Base-by-base conservation (phyloP, 2,329 filamentous ascomycete genomes). In the Penicillium sp. region DNA sequence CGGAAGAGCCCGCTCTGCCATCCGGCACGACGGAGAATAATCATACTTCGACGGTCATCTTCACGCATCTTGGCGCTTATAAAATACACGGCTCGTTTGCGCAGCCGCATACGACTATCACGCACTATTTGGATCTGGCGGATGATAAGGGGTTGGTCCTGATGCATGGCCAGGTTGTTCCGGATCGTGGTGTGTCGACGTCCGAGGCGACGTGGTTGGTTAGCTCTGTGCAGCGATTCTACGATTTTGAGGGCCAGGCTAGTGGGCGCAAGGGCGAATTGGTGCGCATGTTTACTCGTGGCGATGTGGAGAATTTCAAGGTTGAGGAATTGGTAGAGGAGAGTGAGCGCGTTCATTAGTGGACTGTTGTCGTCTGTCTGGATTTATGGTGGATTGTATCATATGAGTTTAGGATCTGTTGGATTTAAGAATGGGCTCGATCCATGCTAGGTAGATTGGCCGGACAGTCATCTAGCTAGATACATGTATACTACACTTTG, bases 171-270 rank as follows among this genome's bases (percentile, higher is more conserved):
- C 74, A 76, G 49, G 82, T 96, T 10, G 72, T 85, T 37, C 79
- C 87, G 43, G 82, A 82, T 18, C 72, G 81, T 9, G 89, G 90
- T 3, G 79, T 95, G 4, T 80, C 73, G 47, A 75, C 85, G 0
- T 79, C 88, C 36, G 84, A 95, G 59, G 89, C 84, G n/a, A 82
- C 81, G 65, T 95, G 85, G 82, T 67, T 98, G 53, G 72, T 94
- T 33, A 85, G 95, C 79, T 92, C 87, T 53, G 69, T 98, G 68
- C 92, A 98, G 71, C 80, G 87, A 58, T 98, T 98, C 65, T 98
- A 98, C 59, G 68, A 70, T 39, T 65, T 75, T 65, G 42, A 69
- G 62, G 79, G 82, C 12, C 77, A 70, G 48, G 62, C 68, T n/a
- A 64, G 51, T 52, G 74, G 74, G 40, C 75, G 77, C 48, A 81